Evolutionary conservation across 2,329 filamentous ascomycete genomes (phyloP).

Genomic region (Hirsutella minnesotensis): DNA sequence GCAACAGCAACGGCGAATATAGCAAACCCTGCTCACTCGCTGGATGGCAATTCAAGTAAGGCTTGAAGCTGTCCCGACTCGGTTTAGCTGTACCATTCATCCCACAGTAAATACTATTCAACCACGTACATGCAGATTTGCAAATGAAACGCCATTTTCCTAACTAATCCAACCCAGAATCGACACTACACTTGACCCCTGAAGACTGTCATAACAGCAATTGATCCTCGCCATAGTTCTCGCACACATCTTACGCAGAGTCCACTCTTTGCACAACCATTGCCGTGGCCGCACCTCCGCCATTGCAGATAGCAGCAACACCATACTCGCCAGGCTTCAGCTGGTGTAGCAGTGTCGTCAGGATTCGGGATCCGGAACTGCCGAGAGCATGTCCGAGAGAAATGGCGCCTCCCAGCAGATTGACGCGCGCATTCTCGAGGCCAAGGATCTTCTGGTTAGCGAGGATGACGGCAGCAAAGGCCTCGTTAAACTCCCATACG

Average conservation of each 20-base stretch:
- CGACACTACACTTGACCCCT: no score
- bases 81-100: no score
- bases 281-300: conserved; percentile 82
- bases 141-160: no score
- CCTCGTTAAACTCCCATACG: conserved; percentile 97
- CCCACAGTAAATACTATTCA: no score
- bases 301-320: conserved; percentile 92
- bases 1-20: no score
- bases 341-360: conserved; percentile 85
- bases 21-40: no score
- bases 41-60: no score
- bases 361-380: conserved; percentile 83
- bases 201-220: no score
- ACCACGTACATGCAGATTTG: no score
- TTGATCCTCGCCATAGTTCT: no score
- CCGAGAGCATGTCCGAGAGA: conserved; percentile 85
- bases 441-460: conserved; percentile 89
- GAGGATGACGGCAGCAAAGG: conserved; percentile 90
- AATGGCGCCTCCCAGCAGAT: conserved; percentile 83
- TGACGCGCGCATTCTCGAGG: conserved; percentile 68
- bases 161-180: no score
- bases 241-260: conserved; percentile 32
- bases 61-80: no score
- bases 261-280: conserved; percentile 81
- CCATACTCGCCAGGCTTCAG: conserved; percentile 88